Evolutionary conservation across 768 basidiomycete genomes (phyloP).

Genomic region (Termitomyces sp.): DNA sequence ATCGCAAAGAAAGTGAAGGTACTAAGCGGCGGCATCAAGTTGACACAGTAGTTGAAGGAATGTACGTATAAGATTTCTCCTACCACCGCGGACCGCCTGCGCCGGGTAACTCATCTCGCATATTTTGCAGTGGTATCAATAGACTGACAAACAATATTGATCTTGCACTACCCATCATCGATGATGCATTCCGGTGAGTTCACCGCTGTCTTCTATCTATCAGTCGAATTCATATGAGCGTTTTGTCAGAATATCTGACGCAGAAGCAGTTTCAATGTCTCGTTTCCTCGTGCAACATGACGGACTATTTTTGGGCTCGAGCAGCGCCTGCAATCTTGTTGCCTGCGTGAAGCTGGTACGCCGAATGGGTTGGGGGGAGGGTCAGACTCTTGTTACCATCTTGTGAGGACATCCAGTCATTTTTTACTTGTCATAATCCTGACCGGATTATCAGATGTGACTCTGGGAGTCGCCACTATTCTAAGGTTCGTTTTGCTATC

Average conservation of each 20-base stretch:
- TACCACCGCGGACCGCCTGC: background rate
- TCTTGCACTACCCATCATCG: conserved; percentile 75
- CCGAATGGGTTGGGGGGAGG: conserved; percentile 60
- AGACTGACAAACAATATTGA: conserved; percentile 88
- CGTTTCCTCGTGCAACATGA: conserved; percentile 87
- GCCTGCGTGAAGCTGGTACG: conserved; percentile 80
- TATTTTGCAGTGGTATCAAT: conserved; percentile 73
- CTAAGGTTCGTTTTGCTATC: conserved; percentile 52
- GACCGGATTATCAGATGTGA: conserved; percentile 56
- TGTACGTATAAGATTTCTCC: conserved; percentile 35
- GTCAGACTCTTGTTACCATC: conserved; percentile 79
- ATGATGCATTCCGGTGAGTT: conserved; percentile 80
- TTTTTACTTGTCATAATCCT: background rate
- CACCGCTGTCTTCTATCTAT: background rate
- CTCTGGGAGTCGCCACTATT: conserved; percentile 88
- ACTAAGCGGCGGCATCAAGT: conserved; percentile 91
- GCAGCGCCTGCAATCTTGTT: conserved; percentile 94
- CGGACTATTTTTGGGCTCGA: conserved; percentile 92
- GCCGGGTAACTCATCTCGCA: background rate
- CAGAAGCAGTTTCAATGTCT: conserved; percentile 94
- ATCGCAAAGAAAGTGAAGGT: conserved; percentile 88
- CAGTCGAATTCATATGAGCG: background rate
- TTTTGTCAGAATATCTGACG: conserved; percentile 73
- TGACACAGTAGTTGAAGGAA: conserved; percentile 93
- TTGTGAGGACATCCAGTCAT: conserved; percentile 46